A percentile compares a stretch with the other conserved stretches of the same genome.
phyloP scores from a whole-genome alignment of 2,329 filamentous ascomycete species.

The Neofusicoccum ribis region DNA sequence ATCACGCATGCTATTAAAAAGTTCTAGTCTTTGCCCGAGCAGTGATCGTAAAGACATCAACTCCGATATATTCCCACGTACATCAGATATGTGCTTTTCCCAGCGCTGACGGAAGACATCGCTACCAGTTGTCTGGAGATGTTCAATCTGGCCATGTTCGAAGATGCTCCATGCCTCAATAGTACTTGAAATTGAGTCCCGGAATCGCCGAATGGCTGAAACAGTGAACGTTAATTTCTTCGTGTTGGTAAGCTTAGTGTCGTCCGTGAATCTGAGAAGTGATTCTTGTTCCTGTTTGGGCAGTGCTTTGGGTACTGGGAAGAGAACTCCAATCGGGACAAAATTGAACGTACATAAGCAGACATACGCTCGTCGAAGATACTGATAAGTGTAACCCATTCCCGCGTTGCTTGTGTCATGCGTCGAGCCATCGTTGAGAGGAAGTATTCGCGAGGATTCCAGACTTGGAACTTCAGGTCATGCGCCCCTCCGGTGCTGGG shows the following conservation, averaged over 20 bases:
- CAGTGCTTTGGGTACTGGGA: no score
- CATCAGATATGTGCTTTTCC: background rate
- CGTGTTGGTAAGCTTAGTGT: background rate
- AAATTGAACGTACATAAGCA: background rate
- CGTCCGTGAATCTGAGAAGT: background rate
- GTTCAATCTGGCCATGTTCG: background rate
- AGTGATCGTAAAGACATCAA: background rate
- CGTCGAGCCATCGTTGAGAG: background rate
- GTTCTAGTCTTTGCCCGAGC: background rate
- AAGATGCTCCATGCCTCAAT: conserved; percentile 1
- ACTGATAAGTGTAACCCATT: background rate
- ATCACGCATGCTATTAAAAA: conserved; percentile 17
- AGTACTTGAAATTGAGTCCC: conserved; percentile 5
- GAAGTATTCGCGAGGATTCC: background rate
- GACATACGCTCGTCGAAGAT: background rate
- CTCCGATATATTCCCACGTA: conserved; percentile 7
- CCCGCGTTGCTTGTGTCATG: background rate
- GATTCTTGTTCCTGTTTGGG: background rate
- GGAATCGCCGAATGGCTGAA: conserved; percentile 1
- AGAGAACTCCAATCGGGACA: background rate
- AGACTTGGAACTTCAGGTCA: background rate
- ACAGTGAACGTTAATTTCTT: conserved; percentile 3
- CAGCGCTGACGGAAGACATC: conserved; percentile 1
- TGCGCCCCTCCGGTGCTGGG: background rate
- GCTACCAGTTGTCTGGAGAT: background rate